Evolutionary conservation across 768 basidiomycete genomes (phyloP).

Genomic region (Atractiella rhizophila): DNA sequence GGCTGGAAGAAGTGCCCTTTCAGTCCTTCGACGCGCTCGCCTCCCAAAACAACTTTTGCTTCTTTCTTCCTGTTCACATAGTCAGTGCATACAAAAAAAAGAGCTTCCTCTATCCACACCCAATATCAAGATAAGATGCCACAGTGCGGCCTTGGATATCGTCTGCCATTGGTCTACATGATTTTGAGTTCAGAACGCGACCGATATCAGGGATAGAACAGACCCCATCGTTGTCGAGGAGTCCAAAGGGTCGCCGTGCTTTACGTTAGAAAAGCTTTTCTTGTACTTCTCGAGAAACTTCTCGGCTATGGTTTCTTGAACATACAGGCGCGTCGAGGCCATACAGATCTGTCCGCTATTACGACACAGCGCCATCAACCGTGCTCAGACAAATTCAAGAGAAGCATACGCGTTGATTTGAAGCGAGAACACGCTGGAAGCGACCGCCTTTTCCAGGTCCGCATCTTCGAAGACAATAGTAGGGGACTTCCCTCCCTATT

Average conservation of each 20-base stretch:
- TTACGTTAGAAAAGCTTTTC: background rate
- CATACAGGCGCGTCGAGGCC: slow-evolving; percentile 52
- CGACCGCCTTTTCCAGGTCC: slow-evolving; percentile 15
- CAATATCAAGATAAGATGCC: background rate
- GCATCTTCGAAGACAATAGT: slow-evolving; percentile 32
- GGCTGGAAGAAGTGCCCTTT: slow-evolving; percentile 2
- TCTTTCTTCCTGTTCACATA: slow-evolving; percentile 4
- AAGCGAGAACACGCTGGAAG: slow-evolving; percentile 34
- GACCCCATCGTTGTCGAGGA: background rate
- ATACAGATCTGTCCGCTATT: slow-evolving; percentile 46
- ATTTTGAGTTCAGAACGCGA: too few relatives aligned
- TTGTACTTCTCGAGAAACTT: slow-evolving; percentile 35
- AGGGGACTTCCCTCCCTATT: slow-evolving; percentile 24
- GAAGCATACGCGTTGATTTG: slow-evolving; percentile 28
- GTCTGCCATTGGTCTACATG: too few relatives aligned
- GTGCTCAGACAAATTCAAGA: slow-evolving; percentile 12
- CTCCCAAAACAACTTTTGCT: slow-evolving; percentile 1
- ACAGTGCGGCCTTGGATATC: slow-evolving; percentile 3
- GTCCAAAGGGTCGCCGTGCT: background rate
- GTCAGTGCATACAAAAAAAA: too few relatives aligned
- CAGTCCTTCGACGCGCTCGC: background rate
- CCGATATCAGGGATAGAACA: too few relatives aligned
- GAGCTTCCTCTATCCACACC: too few relatives aligned
- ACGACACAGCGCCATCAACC: background rate
- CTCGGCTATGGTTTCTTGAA: slow-evolving; percentile 37